Conservation (phyloP, 257 asterid species). For the Ballota nigra region DNA sequence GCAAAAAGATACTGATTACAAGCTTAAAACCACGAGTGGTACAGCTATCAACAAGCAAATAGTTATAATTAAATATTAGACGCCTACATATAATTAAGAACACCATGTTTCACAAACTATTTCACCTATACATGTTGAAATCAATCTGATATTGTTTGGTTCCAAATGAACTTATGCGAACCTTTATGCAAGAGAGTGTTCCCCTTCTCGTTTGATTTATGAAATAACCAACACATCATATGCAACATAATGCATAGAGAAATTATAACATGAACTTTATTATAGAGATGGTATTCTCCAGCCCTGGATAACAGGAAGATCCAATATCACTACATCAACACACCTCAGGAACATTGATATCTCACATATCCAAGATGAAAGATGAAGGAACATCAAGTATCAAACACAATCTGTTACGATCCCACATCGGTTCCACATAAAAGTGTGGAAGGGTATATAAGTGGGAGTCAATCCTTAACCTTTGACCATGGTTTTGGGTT, state of each 20-base stretch:
- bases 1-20: not conserved
- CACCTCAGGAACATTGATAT: not conserved
- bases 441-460: too few relatives aligned
- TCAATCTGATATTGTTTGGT: too few relatives aligned
- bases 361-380: not conserved
- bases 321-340: not conserved
- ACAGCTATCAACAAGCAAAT: not conserved
- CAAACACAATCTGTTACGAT: too few relatives aligned
- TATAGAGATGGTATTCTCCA: not conserved
- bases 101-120: not conserved
- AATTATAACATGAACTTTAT: slow-evolving; percentile 2
- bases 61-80: not conserved
- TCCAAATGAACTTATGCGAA: not conserved
- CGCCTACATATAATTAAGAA: not conserved
- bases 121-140: too few relatives aligned
- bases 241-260: not conserved
- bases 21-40: not conserved
- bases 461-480: too few relatives aligned
- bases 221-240: slow-evolving; percentile 5
- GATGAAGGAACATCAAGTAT: slow-evolving; percentile 1
- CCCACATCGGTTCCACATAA: too few relatives aligned
- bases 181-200: not conserved
- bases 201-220: not conserved
- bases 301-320: not conserved
- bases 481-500: too few relatives aligned